phyloP scores from a whole-genome alignment of 176 grass and related monocot species.

The Dactylis glomerata region DNA sequence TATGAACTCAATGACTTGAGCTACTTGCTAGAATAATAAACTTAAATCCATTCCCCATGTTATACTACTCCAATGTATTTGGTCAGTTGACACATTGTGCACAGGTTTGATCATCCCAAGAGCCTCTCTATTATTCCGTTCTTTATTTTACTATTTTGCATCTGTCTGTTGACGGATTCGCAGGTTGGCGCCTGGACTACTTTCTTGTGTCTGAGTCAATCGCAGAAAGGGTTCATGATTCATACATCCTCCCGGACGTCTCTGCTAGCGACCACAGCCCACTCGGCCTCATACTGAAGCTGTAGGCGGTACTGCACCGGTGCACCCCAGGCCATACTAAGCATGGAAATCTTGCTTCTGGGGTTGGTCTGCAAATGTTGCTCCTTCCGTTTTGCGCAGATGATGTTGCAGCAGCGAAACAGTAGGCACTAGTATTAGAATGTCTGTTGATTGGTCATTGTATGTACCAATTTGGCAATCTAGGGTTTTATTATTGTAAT shows the following conservation, averaged over 20 bases:
- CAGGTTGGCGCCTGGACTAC: constrained; percentile 72
- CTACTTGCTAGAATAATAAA: background rate
- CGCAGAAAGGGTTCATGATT: constrained; percentile 45
- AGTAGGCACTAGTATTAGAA: background rate
- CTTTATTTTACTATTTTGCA: background rate
- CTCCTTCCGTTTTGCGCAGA: background rate
- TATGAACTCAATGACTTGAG: constrained; percentile 1
- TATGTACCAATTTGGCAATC: background rate
- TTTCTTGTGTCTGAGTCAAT: constrained; percentile 62
- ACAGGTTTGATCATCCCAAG: background rate
- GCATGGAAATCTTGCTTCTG: background rate
- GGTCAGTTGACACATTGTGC: background rate
- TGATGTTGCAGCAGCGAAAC: background rate
- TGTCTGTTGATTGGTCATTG: background rate
- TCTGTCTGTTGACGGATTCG: background rate
- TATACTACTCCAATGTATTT: background rate
- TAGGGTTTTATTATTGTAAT: background rate
- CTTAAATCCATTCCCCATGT: background rate
- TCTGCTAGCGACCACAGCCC: constrained; percentile 66
- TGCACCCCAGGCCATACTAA: background rate
- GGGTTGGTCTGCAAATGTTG: background rate
- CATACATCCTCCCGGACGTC: constrained; percentile 58
- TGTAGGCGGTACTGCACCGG: too few species aligned
- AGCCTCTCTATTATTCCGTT: too few species aligned
- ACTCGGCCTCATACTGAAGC: constrained; percentile 57